These are phyloP conservation scores for Geotrichum cucujoidarum DNA, from an alignment of 1,139 yeast genomes.

Conservation along the genomic window DNA sequence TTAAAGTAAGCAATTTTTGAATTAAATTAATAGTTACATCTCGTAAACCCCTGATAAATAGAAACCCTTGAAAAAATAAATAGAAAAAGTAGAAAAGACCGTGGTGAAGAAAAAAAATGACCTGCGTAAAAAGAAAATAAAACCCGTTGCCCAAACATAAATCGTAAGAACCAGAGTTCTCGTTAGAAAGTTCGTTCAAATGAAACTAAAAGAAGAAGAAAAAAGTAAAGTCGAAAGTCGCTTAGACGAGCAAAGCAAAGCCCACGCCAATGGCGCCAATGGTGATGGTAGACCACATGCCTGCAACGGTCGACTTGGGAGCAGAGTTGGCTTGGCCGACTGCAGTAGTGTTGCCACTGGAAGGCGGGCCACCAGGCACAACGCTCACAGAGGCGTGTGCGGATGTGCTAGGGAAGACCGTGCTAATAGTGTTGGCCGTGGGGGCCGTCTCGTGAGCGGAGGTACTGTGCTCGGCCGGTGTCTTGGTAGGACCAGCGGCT, in stretches of 20 bases:
- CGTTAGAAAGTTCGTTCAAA: too few species aligned
- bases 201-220: too few species aligned
- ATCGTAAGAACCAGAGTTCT: too few species aligned
- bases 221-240: too few species aligned
- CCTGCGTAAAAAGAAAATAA: too few species aligned
- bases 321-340: constrained; percentile 7
- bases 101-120: too few species aligned
- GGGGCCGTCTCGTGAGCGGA: constrained; percentile 2
- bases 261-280: constrained; percentile 6
- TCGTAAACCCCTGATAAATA: neutral
- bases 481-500: too few species aligned
- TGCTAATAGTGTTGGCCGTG: constrained; percentile 2
- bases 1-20: too few species aligned
- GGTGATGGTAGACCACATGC: constrained; percentile 3
- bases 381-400: constrained; percentile 1
- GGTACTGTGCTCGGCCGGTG: neutral
- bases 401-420: neutral
- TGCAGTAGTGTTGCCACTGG: constrained; percentile 2
- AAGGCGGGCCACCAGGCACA: neutral
- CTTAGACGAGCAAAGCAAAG: constrained; percentile 10
- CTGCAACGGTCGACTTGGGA: neutral
- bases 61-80: neutral
- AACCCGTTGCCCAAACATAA: too few species aligned
- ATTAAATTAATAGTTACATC: too few species aligned
- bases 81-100: neutral